Base-by-base conservation (phyloP, 768 basidiomycete genomes). In the Hebeloma cylindrosporum region DNA sequence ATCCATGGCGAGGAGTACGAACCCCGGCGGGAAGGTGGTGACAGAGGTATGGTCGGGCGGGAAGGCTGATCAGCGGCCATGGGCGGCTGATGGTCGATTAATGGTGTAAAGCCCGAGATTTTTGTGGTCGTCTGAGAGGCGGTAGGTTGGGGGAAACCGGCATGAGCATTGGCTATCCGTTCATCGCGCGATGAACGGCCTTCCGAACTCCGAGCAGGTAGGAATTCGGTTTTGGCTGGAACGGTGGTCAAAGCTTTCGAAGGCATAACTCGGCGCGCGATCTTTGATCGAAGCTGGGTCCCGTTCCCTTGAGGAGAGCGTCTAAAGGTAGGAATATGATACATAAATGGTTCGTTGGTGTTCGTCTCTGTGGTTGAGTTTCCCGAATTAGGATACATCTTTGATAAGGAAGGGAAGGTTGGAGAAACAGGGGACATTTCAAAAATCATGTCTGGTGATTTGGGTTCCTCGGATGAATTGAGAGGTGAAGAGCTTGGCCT, bases 381-480 rank as follows among this genome's bases (percentile, higher is more conserved):
- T 30, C 57, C 46, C 25, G 46, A 23, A 27, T 53, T 42, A 26
- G 56, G 52, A 47, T 49, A 60, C 36, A 46, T 48, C 51, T 53
- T 52, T 39, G 46, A 47, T 17, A 48, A 45, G 17, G 40, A 45
- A 21, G 61, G 49, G 39, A 59, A 57, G 20, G 59, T 54, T n/a
- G 66, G 57, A 11, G 65, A 62, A 16, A 65, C 50, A 21, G 76
- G 75, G 16, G 77, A 78, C 76, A 78, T 77, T 36, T 75, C 74
- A 51, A 77, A 77, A n/a, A 78, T 64, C 48, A 77, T 65, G 29
- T 77, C 77, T 40, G 75, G 72, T 20, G 72, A 75, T 16, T 56
- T 58, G 30, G 68, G 52, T 30, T 63, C 59, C 34, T 55, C 53
- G 30, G 51, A 43, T 28, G 66, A 66, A 35, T 59, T 47, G n/a